Base-by-base conservation (phyloP, 768 basidiomycete genomes). In the Amylocystis lapponica region DNA sequence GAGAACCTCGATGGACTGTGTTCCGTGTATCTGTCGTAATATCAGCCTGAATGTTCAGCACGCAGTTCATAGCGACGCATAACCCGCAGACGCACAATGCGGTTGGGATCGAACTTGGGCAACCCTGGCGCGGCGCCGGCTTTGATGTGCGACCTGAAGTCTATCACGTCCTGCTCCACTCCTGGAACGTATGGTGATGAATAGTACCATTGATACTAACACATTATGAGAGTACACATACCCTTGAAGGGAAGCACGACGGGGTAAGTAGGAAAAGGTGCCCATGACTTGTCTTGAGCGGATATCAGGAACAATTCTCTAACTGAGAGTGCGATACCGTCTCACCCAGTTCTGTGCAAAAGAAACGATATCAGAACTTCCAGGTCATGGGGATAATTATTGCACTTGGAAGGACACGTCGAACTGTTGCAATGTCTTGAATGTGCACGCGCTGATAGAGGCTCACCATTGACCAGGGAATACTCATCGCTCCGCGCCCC, bases 231-330 rank as follows among this genome's bases (percentile, higher is more conserved):
- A 19, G 11, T 21, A 27, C 4, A 42, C 57, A 19, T 19, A 74
- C 76, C 82, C 65, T 89, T 91, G 57, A 90, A 71, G 22, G 62
- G 66, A 5, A 93, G 72, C 0, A 87, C 85, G 13, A 89, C 86
- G 2, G 90, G 89, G 61, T 83, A 94, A 0, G 90, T 92, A 8
- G 91, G 90, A 54, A 93, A 70, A 3, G 88, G 77, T 12, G 82
- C 69, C 63, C 86, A 94, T 22, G 74, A 67, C 47, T 75, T 71
- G 64, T 83, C 83, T 85, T 46, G 6, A 13, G n/a, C n/a, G n/a
- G n/a, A n/a, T n/a, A n/a, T n/a, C n/a, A n/a, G n/a, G n/a, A n/a
- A n/a, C n/a, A n/a, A n/a, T n/a, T n/a, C n/a, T n/a, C n/a, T n/a
- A n/a, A n/a, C n/a, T n/a, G n/a, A n/a, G n/a, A n/a, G n/a, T n/a